Conservation (phyloP, 2,329 filamentous ascomycete genomes). For the Paraphaeosphaeria minitans region DNA sequence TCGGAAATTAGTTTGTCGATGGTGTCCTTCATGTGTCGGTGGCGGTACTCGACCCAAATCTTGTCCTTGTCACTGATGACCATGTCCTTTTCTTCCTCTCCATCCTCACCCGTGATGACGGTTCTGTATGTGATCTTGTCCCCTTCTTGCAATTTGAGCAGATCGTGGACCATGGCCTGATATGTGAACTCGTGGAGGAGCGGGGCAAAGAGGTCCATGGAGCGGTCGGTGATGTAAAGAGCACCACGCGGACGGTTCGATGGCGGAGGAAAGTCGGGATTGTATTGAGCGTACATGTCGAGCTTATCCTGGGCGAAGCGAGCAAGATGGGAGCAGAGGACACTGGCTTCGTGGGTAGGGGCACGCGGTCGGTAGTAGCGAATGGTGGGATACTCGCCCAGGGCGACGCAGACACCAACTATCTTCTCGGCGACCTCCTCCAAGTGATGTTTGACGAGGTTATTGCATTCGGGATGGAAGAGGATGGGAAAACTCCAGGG, state of each 20-base stretch:
- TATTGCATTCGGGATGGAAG: slow-evolving; percentile 89
- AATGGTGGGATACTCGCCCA: slow-evolving; percentile 94
- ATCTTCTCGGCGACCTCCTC: slow-evolving; percentile 88
- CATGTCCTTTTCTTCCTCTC: slow-evolving; percentile 84
- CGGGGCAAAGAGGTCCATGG: slow-evolving; percentile 89
- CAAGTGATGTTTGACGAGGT: slow-evolving; percentile 81
- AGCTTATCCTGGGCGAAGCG: slow-evolving; percentile 90
- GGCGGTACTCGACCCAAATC: slow-evolving; percentile 93
- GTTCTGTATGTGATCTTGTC: slow-evolving; percentile 89
- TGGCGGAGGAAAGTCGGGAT: slow-evolving; percentile 83
- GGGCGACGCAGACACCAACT: slow-evolving; percentile 81
- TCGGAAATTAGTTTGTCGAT: slow-evolving; percentile 91
- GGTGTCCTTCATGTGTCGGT: slow-evolving; percentile 97
- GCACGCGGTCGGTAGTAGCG: slow-evolving; percentile 83
- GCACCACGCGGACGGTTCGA: slow-evolving; percentile 78
- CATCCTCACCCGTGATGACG: slow-evolving; percentile 68
- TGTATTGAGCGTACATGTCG: slow-evolving; percentile 84
- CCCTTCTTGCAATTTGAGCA: slow-evolving; percentile 84
- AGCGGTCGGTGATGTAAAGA: slow-evolving; percentile 85
- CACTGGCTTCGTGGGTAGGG: slow-evolving; percentile 81
- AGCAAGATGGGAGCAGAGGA: slow-evolving; percentile 85
- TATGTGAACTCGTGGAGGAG: slow-evolving; percentile 96
- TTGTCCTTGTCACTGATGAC: slow-evolving; percentile 89
- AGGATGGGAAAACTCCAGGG: slow-evolving; percentile 94
- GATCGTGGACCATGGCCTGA: slow-evolving; percentile 95